phyloP scores from a whole-genome alignment of 2,329 filamentous ascomycete species.

The Exophiala dermatitidis region DNA sequence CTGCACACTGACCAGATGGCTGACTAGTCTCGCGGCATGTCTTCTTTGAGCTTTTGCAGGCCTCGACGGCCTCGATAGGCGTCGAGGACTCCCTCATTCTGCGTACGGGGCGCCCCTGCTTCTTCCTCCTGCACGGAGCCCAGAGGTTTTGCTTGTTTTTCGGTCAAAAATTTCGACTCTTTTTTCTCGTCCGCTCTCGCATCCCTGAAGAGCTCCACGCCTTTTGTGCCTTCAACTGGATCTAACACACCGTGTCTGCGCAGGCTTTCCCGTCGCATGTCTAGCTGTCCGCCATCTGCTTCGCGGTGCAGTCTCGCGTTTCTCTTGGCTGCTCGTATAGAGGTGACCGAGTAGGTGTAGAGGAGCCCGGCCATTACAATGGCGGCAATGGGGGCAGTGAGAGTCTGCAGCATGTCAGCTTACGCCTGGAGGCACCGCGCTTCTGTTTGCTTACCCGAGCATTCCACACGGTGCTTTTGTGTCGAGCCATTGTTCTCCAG shows the following conservation, averaged over 20 bases:
- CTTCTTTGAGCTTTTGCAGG: slow-evolving; percentile 23
- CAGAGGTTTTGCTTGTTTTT: slow-evolving; percentile 19
- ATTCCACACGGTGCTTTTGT: slow-evolving; percentile 13
- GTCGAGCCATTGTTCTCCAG: slow-evolving; percentile 8
- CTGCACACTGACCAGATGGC: background rate
- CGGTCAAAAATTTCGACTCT: slow-evolving; percentile 19
- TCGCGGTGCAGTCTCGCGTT: slow-evolving; percentile 53
- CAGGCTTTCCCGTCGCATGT: slow-evolving; percentile 27
- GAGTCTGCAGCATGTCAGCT: slow-evolving; percentile 34
- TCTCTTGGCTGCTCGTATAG: slow-evolving; percentile 58
- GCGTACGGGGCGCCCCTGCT: slow-evolving; percentile 23
- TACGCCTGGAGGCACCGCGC: background rate
- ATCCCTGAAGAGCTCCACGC: slow-evolving; percentile 23
- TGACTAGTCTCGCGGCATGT: slow-evolving; percentile 4
- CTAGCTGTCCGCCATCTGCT: slow-evolving; percentile 28
- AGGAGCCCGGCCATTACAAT: slow-evolving; percentile 55
- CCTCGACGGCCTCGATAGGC: slow-evolving; percentile 20
- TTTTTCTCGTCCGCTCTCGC: slow-evolving; percentile 16
- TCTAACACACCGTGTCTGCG: slow-evolving; percentile 25
- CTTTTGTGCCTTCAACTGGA: slow-evolving; percentile 24
- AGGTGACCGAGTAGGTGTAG: slow-evolving; percentile 56
- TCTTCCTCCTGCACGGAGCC: slow-evolving; percentile 18
- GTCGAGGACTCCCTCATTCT: slow-evolving; percentile 27
- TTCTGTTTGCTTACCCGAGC: slow-evolving; percentile 12
- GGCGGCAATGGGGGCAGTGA: slow-evolving; percentile 56